phyloP scores from a whole-genome alignment of 192 early-diverging fungal genomes.

The Coemansia sp. region DNA sequence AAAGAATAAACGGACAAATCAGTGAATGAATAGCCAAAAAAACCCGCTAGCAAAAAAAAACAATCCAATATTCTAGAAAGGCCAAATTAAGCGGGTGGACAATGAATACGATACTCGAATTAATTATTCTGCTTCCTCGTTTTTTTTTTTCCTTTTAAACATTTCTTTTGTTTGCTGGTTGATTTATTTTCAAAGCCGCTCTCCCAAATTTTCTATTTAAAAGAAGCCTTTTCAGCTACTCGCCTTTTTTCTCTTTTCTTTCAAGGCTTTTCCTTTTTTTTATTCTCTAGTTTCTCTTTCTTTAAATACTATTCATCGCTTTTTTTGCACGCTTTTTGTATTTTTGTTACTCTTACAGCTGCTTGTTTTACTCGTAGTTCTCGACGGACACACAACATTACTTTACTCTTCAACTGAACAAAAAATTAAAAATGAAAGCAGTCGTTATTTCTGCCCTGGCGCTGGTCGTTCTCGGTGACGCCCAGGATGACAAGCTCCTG shows the following conservation, averaged over 20 bases:
- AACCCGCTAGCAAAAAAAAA: not conserved
- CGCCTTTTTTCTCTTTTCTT: not conserved
- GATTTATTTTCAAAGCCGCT: not conserved
- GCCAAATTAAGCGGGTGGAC: not conserved
- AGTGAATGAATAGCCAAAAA: not conserved
- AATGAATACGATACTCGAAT: not conserved
- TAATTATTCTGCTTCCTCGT: not conserved
- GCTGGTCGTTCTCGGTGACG: not conserved
- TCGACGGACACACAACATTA: too few species aligned
- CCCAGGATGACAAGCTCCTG: slow-evolving; percentile 14
- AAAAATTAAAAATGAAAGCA: not conserved
- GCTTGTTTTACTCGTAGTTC: not conserved
- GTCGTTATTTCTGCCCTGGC: not conserved
- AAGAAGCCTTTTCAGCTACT: not conserved
- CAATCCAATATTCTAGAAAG: not conserved
- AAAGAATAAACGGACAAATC: too few species aligned
- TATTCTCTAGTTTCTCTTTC: not conserved
- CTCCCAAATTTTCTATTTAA: not conserved
- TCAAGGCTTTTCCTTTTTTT: not conserved
- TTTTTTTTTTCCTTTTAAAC: not conserved
- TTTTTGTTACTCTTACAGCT: not conserved
- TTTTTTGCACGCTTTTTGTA: not conserved
- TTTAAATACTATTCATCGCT: not conserved
- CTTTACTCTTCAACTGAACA: not conserved
- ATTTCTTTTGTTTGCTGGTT: not conserved